phyloP scores from a whole-genome alignment of 768 basidiomycete genomes.

The Suillus decipiens region DNA sequence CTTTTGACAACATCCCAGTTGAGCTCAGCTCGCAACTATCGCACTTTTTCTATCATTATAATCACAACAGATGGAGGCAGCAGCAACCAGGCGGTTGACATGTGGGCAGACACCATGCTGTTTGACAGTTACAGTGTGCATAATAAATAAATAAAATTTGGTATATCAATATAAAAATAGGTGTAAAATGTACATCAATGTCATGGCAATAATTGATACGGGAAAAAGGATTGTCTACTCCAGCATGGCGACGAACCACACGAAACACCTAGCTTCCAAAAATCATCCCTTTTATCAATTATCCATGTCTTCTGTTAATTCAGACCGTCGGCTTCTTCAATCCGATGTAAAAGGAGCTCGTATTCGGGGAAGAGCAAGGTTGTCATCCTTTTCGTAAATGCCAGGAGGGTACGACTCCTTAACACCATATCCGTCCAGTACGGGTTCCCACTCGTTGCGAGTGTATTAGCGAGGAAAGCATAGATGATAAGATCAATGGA shows the following conservation, averaged over 20 bases:
- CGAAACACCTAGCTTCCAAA: neutral
- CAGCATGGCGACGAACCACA: neutral
- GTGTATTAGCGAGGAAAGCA: conserved; percentile 33
- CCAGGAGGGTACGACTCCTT: conserved; percentile 19
- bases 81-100: no score
- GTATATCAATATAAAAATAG: no score
- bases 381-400: conserved; percentile 29
- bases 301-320: neutral
- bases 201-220: neutral
- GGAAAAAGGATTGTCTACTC: neutral
- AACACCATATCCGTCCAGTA: conserved; percentile 27
- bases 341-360: conserved; percentile 16
- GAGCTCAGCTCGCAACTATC: no score
- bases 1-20: no score
- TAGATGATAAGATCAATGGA: conserved; percentile 31
- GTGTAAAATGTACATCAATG: neutral
- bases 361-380: conserved; percentile 31
- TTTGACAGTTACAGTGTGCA: no score
- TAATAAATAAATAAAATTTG: no score
- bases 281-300: neutral
- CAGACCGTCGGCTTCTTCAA: conserved; percentile 2
- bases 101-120: no score
- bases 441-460: conserved; percentile 26
- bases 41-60: no score
- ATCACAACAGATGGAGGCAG: no score